Evolutionary conservation across 2,329 filamentous ascomycete genomes (phyloP).

Genomic region (Phaeosphaeriaceae sp.): DNA sequence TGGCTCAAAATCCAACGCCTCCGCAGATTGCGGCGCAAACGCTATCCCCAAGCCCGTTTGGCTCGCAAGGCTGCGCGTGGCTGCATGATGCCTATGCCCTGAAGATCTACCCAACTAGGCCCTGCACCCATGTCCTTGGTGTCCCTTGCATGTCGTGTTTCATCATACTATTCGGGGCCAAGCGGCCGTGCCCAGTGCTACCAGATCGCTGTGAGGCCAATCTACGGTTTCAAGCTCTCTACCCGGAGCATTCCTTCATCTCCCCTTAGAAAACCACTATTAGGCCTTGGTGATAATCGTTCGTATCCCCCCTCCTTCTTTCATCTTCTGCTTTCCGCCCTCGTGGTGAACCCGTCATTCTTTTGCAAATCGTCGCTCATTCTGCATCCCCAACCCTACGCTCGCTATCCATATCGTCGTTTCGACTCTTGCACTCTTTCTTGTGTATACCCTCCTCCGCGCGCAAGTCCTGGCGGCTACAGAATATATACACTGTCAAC

Average conservation of each 20-base stretch:
- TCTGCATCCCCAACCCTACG: constrained; percentile 34
- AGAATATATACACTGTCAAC: constrained; percentile 18
- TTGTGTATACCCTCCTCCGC: constrained; percentile 28
- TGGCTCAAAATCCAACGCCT: constrained; percentile 15
- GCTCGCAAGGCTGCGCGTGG: constrained; percentile 26
- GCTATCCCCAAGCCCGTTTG: constrained; percentile 18
- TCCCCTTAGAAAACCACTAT: constrained; percentile 39
- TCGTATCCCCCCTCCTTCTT: constrained; percentile 31
- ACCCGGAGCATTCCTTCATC: constrained; percentile 49
- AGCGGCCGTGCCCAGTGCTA: constrained; percentile 24
- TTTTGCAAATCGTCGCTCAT: constrained; percentile 34
- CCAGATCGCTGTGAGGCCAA: constrained; percentile 23
- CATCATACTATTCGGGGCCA: constrained; percentile 33
- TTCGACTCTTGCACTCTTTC: constrained; percentile 35
- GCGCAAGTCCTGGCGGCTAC: constrained; percentile 37
- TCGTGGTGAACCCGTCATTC: constrained; percentile 36
- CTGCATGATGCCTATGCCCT: constrained; percentile 18
- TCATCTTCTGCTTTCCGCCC: constrained; percentile 27
- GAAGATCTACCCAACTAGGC: background rate
- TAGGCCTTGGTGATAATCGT: constrained; percentile 35
- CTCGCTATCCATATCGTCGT: constrained; percentile 22
- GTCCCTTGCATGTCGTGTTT: constrained; percentile 42
- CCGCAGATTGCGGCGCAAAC: constrained; percentile 18
- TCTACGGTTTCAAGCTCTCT: constrained; percentile 43
- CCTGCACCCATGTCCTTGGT: constrained; percentile 5